Conservation (phyloP, 2,329 filamentous ascomycete genomes). For the Daldinia sp. region DNA sequence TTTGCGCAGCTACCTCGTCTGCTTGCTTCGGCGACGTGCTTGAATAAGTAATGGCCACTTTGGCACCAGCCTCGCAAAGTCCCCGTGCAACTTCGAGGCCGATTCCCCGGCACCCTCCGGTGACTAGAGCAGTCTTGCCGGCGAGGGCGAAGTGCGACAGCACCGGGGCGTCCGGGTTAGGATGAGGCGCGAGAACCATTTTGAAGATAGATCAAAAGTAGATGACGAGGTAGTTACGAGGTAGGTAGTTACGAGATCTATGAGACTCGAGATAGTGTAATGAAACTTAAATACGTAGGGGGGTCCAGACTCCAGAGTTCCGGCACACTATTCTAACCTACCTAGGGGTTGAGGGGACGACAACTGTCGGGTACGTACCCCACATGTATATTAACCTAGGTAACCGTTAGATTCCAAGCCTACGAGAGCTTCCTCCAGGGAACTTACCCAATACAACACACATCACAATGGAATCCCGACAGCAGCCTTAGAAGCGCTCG, state of each 20-base stretch:
- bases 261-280: not conserved
- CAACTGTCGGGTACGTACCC: no score
- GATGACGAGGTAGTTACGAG: no score
- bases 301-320: no score
- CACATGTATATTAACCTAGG: no score
- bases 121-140: conserved; percentile 45
- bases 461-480: no score
- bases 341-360: no score
- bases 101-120: conserved; percentile 45
- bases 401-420: no score
- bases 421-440: no score
- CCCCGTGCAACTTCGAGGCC: conserved; percentile 46
- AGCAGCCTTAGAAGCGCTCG: conserved; percentile 23
- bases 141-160: conserved; percentile 45
- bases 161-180: conserved; percentile 45
- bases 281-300: not conserved
- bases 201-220: not conserved
- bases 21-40: conserved; percentile 43
- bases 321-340: conserved; percentile 7
- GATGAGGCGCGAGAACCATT: conserved; percentile 45
- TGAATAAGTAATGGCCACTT: conserved; percentile 47
- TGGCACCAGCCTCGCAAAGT: conserved; percentile 43
- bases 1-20: conserved; percentile 38
- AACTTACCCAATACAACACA: no score
- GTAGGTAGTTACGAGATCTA: not conserved